Percentiles rank a stretch among this genome's conserved stretches.
phyloP scores from a whole-genome alignment of 176 grass and related monocot species.

The Stipa capillata region DNA sequence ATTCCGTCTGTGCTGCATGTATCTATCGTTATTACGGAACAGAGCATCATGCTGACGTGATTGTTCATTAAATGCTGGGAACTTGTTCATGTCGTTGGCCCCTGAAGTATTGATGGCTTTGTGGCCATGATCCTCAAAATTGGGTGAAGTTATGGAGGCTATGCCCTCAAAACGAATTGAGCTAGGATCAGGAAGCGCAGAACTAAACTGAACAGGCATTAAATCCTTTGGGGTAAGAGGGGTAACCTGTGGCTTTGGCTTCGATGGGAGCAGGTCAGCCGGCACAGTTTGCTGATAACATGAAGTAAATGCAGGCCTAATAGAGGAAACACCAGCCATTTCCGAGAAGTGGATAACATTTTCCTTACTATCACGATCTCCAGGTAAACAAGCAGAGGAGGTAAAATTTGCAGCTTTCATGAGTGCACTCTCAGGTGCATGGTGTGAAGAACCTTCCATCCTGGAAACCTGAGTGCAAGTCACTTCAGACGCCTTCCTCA shows the following conservation, averaged over 20 bases:
- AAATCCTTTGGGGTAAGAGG: conserved; percentile 51
- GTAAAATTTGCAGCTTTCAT: conserved; percentile 3
- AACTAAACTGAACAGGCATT: conserved; percentile 58
- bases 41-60: conserved; percentile 22
- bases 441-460: conserved; percentile 20
- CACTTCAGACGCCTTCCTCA: neutral
- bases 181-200: conserved; percentile 37
- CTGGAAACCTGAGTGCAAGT: neutral
- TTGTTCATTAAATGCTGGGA: conserved; percentile 30
- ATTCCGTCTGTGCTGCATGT: conserved; percentile 24
- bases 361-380: conserved; percentile 13
- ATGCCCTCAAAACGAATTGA: conserved; percentile 55
- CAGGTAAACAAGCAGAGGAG: conserved; percentile 1
- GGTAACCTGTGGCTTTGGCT: conserved; percentile 25
- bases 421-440: neutral
- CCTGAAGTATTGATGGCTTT: conserved; percentile 6
- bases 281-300: conserved; percentile 19
- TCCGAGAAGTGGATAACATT: conserved; percentile 14
- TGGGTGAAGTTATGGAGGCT: conserved; percentile 37
- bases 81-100: conserved; percentile 35
- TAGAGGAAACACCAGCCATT: conserved; percentile 2
- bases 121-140: conserved; percentile 40
- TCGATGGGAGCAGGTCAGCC: conserved; percentile 5
- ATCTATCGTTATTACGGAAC: conserved; percentile 29
- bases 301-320: conserved; percentile 1